Base-by-base conservation (phyloP, 2,329 filamentous ascomycete species). In the Fusarium verticillioides region DNA sequence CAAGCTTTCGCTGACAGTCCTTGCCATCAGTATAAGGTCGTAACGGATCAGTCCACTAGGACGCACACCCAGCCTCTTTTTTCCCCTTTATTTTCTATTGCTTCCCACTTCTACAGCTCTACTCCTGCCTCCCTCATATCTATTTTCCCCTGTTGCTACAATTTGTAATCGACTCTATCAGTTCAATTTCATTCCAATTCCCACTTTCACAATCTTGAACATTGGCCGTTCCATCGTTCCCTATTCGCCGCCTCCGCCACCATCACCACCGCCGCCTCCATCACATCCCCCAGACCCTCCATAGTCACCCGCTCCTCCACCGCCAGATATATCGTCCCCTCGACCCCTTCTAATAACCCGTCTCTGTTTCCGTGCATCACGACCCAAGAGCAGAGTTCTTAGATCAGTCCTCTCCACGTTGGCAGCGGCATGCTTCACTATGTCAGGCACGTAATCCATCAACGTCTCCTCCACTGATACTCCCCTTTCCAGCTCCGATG, bases 281-380 rank as follows among this genome's bases (percentile, higher is more conserved):
- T 47, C 60, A 6, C 44, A 60, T 10, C 56, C 37, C 3, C 26
- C 28, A 2, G 12, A 34, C 0, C 32, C 42, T 28, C 30, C 40
- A 49, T 59, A 60, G 21, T 60, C 26, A 3, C 60, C 62, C 21
- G 32, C 59, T 16, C 59, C 62, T 28, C 60, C 60, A 0, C 63
- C 49, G 5, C 49, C 28, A 6, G 18, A 26, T 21, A 39, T 10
- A 21, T 42, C 36, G 5, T 34, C 18, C 23, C 34, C 46, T 8
- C 60, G 44, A 23, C 11, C 42, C 3, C 18, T 10, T 12, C 10
- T 19, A 7, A 32, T 8, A 7, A 9, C 19, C 21, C 40, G 34
- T 28, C 63, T 57, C 4, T 66, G 36, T 10, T 26, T 65, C 5
- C 12, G 5, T 7, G 63, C 63, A 5, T 44, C 21, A 0, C 42